Percentiles rank a stretch among this genome's conserved stretches.
Evolutionary conservation across 169 alveolate genomes (phyloP).

Genomic region (Besnoitia besnoiti): DNA sequence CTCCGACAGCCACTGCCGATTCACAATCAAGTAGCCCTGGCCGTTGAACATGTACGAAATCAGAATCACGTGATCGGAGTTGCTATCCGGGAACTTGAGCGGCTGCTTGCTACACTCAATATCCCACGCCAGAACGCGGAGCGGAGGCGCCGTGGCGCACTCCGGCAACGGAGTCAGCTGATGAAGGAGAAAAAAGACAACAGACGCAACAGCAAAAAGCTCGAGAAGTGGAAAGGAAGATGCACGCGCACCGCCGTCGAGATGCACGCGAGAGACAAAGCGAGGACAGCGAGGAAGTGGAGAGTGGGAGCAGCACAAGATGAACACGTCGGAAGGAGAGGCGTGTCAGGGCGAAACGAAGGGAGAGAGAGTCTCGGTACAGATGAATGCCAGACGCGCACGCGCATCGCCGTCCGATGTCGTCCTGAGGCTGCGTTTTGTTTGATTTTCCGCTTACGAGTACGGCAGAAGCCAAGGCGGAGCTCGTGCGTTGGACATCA

Average conservation of each 20-base stretch:
- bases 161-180: constrained; percentile 69
- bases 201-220: background rate
- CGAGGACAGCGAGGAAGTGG: background rate
- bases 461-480: constrained; percentile 48
- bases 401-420: background rate
- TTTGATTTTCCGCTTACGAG: constrained; percentile 31
- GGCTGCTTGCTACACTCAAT: constrained; percentile 97
- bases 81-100: constrained; percentile 97
- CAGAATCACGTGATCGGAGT: constrained; percentile 81
- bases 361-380: too few species aligned
- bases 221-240: background rate
- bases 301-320: too few species aligned
- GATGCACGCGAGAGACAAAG: background rate
- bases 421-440: background rate
- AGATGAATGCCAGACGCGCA: too few species aligned
- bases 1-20: constrained; percentile 91
- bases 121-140: constrained; percentile 97
- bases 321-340: too few species aligned
- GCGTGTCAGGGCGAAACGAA: too few species aligned
- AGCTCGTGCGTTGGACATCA: constrained; percentile 79
- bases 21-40: constrained; percentile 95
- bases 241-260: background rate
- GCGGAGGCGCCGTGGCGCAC: constrained; percentile 85
- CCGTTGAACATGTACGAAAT: constrained; percentile 86
- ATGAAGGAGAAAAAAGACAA: background rate